A percentile compares a stretch with the other conserved stretches of the same genome.
Conservation (phyloP, 129 eudicot species). For the Flaveria brownii region DNA sequence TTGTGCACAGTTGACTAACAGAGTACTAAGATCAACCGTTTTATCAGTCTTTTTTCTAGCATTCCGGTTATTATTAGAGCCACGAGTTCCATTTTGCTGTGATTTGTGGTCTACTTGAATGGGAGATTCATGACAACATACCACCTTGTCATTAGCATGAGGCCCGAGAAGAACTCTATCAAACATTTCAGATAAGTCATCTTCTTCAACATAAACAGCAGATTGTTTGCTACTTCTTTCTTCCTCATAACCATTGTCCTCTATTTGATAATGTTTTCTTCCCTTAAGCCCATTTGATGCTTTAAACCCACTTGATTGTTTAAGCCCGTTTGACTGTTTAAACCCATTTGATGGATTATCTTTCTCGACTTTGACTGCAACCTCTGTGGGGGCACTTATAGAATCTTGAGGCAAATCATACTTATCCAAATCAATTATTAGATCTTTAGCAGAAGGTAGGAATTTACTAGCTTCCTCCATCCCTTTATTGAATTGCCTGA, state of each 20-base stretch:
- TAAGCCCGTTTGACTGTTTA: constrained; percentile 35
- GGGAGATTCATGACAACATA: constrained; percentile 14
- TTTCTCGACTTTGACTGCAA: constrained; percentile 48
- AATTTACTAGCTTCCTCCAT: constrained; percentile 93
- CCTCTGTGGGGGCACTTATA: constrained; percentile 22
- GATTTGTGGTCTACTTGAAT: constrained; percentile 8
- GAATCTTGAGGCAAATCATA: constrained; percentile 56
- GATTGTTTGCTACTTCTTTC: constrained; percentile 79
- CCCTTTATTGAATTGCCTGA: constrained; percentile 71
- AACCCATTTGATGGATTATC: constrained; percentile 35
- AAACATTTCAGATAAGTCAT: constrained; percentile 66
- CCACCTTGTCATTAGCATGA: constrained; percentile 26
- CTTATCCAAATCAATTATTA: constrained; percentile 68
- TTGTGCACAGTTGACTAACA: constrained; percentile 65
- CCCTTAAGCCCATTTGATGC: constrained; percentile 44
- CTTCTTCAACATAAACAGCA: constrained; percentile 56
- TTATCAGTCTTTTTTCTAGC: constrained; percentile 37
- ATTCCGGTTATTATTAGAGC: constrained; percentile 33
- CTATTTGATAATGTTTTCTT: constrained; percentile 60
- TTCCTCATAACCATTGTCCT: constrained; percentile 50
- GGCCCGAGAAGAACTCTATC: constrained; percentile 65
- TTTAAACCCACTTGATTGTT: constrained; percentile 18
- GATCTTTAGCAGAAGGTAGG: constrained; percentile 51
- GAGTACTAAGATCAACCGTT: constrained; percentile 51
- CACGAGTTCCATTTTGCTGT: constrained; percentile 25